Evolutionary conservation across 2,329 filamentous ascomycete species (phyloP).

Genomic region (Ophiognomonia clavigignenti-juglandacearum): DNA sequence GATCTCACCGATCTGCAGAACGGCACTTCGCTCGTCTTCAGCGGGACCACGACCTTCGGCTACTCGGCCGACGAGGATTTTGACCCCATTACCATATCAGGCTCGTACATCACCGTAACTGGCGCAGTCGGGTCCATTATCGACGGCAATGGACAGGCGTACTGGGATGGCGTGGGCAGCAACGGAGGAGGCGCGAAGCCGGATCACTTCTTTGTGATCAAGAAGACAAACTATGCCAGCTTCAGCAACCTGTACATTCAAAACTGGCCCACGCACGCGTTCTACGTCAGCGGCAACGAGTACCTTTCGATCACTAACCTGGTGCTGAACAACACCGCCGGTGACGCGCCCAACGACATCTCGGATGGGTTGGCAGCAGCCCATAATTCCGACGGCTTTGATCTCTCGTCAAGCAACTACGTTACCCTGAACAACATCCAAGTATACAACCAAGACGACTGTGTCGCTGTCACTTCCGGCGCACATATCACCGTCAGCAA

Average conservation of each 20-base stretch:
- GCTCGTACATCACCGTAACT: constrained; percentile 17
- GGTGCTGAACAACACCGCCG: constrained; percentile 34
- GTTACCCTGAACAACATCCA: constrained; percentile 47
- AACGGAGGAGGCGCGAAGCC: constrained; percentile 34
- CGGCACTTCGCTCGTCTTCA: constrained; percentile 26
- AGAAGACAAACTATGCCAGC: constrained; percentile 30
- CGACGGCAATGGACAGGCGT: constrained; percentile 15
- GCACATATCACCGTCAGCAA: constrained; percentile 41
- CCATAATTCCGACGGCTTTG: constrained; percentile 57
- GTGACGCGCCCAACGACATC: constrained; percentile 25
- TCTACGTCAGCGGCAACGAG: constrained; percentile 33
- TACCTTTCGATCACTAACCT: constrained; percentile 30
- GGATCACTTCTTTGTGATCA: constrained; percentile 45
- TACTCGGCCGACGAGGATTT: constrained; percentile 10
- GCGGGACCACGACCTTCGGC: constrained; percentile 17
- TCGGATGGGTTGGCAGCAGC: constrained; percentile 18
- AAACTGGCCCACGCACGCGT: constrained; percentile 38
- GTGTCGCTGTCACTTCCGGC: constrained; percentile 53
- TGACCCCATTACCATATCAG: constrained; percentile 15
- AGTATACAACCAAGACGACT: constrained; percentile 59
- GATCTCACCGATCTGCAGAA: constrained; percentile 28
- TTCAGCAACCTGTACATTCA: constrained; percentile 34
- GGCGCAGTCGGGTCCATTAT: constrained; percentile 18
- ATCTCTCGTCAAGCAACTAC: constrained; percentile 44
- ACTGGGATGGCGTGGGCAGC: constrained; percentile 30